These are phyloP conservation scores for Thelephora terrestris DNA, from an alignment of 1,284 basidiomycete species.

Conservation along the genomic window DNA sequence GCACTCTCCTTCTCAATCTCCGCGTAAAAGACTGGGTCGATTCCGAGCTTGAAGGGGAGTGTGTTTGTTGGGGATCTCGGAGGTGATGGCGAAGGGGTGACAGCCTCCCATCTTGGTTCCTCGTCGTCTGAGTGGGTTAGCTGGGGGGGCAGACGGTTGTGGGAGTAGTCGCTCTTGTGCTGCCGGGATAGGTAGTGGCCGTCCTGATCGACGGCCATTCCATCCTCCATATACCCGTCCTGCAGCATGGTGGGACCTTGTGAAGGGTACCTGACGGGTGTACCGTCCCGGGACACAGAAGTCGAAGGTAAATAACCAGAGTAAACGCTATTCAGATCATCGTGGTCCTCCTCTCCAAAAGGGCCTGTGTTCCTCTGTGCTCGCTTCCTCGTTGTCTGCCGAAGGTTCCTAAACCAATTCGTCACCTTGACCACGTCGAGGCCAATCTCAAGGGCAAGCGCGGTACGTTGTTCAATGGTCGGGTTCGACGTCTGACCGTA, in stretches of 20 bases:
- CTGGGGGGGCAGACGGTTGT: neutral
- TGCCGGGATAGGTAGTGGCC: slow-evolving; percentile 1
- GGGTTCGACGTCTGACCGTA: slow-evolving; percentile 62
- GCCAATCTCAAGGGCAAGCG: slow-evolving; percentile 60
- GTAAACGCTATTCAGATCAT: slow-evolving; percentile 26
- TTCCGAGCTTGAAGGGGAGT: slow-evolving; percentile 14
- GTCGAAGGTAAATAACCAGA: slow-evolving; percentile 23
- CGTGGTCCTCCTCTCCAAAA: slow-evolving; percentile 24
- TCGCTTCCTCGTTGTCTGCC: slow-evolving; percentile 63
- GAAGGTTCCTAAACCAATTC: slow-evolving; percentile 78
- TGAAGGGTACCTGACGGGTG: slow-evolving; percentile 12
- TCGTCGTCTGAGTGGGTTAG: slow-evolving; percentile 42
- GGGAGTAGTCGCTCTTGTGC: neutral
- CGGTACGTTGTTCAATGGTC: slow-evolving; percentile 65
- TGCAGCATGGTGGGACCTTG: slow-evolving; percentile 10
- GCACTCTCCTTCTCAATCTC: slow-evolving; percentile 19
- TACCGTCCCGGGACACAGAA: slow-evolving; percentile 16
- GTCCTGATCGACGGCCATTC: neutral
- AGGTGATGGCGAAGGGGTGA: slow-evolving; percentile 60
- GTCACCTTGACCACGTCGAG: slow-evolving; percentile 76
- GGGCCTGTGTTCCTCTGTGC: slow-evolving; percentile 15
- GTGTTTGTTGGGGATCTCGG: slow-evolving; percentile 25
- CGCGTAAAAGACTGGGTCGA: slow-evolving; percentile 21
- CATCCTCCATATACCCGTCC: slow-evolving; percentile 33
- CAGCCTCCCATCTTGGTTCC: slow-evolving; percentile 59